Evolutionary conservation across 305 asterid genomes (phyloP).

Genomic region (Petunia hybrid): DNA sequence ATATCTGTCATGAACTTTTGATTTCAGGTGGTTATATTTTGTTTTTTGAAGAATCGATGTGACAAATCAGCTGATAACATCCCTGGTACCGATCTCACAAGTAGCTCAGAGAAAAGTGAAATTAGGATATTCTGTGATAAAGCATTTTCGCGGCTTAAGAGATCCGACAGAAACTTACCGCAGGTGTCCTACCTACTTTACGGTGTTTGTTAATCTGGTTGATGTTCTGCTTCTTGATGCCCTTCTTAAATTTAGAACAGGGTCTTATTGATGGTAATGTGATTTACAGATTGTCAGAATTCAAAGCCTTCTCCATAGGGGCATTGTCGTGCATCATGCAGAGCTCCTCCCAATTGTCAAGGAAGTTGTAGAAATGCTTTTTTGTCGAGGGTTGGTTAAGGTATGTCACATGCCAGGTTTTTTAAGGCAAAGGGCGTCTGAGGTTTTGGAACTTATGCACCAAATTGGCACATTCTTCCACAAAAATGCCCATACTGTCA

Average conservation of each 20-base stretch:
- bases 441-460: background rate
- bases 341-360: slow-evolving; percentile 97
- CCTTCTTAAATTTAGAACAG: slow-evolving; percentile 23
- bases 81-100: slow-evolving; percentile 88
- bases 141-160: slow-evolving; percentile 96
- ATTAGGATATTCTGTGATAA: slow-evolving; percentile 94
- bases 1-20: too few species aligned
- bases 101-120: slow-evolving; percentile 94
- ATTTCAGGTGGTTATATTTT: slow-evolving; percentile 96
- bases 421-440: background rate
- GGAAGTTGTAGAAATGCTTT: slow-evolving; percentile 99
- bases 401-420: slow-evolving; percentile 42
- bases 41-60: slow-evolving; percentile 95
- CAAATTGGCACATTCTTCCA: slow-evolving; percentile 10
- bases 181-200: slow-evolving; percentile 63
- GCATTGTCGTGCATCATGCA: slow-evolving; percentile 98
- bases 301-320: slow-evolving; percentile 90
- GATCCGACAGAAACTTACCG: slow-evolving; percentile 95
- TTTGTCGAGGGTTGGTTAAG: slow-evolving; percentile 98
- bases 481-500: slow-evolving; percentile 1
- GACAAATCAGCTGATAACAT: slow-evolving; percentile 90
- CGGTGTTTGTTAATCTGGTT: slow-evolving; percentile 25
- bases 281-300: slow-evolving; percentile 84
- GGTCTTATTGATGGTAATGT: slow-evolving; percentile 36
- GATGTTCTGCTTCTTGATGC: slow-evolving; percentile 20